phyloP scores from a whole-genome alignment of 495 filamentous ascomycete genomes.

The Daldinia vernicosa region DNA sequence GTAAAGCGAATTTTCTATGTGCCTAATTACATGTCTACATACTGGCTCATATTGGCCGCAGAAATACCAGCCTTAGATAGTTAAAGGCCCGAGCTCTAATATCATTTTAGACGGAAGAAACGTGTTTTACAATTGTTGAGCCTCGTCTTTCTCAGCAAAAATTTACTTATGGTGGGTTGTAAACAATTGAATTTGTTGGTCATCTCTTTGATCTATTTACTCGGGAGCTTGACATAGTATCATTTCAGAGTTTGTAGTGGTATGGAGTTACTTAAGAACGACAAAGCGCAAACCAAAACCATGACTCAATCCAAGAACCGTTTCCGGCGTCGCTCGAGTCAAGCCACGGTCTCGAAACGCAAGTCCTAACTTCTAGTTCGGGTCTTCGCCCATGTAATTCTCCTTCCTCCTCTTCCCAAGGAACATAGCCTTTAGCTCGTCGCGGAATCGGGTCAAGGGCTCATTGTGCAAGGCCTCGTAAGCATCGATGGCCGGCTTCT shows the following conservation, averaged over 20 bases:
- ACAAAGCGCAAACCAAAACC: no score
- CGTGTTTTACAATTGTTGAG: no score
- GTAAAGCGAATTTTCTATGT: no score
- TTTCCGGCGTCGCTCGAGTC: background rate
- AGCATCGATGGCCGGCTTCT: constrained; percentile 69
- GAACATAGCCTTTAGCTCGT: constrained; percentile 38
- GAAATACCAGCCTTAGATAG: no score
- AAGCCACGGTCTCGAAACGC: background rate
- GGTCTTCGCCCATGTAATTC: constrained; percentile 40
- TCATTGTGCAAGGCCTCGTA: constrained; percentile 58
- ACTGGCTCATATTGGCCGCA: no score
- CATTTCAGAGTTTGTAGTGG: background rate
- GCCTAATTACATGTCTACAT: no score
- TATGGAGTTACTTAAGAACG: background rate
- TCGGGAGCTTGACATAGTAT: background rate
- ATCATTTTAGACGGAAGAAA: no score
- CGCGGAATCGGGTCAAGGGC: constrained; percentile 43
- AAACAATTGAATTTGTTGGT: background rate
- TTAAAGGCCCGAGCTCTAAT: no score
- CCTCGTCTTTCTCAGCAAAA: no score
- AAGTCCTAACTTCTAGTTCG: constrained; percentile 26
- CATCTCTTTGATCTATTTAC: background rate
- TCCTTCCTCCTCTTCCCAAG: constrained; percentile 32
- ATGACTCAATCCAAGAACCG: background rate
- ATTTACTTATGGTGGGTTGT: no score